Evolutionary conservation across 1,284 basidiomycete species (phyloP), one percentile per base, ranked within the genome.

Genomic region (Leccinum holopus): DNA sequence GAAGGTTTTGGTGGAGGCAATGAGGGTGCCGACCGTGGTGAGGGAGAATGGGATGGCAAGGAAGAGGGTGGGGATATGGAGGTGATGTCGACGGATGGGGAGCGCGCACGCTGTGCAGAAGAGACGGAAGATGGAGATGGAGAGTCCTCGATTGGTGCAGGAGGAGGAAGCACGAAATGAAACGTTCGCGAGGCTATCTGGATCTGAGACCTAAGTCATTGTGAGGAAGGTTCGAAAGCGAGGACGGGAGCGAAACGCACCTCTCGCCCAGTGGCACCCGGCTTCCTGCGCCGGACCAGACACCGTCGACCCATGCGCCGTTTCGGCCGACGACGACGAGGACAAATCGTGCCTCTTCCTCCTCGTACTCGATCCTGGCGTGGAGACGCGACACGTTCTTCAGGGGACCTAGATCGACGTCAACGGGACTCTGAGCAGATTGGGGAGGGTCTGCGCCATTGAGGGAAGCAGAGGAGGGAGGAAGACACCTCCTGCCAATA

Each of bases 151-250:
- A 87, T 86, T 7, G 83, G 81, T 56, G 85, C 83, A 12, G 88
- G 86, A 0, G 84, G 80, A 32, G 95, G 96, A 10, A 98, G 87
- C 60, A 97, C 88, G 76, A 98, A 99, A 74, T 96, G 92, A 79
- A 99, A 99, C 58, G 94, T 96, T 61, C 97, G 90, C 54, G 97
- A 97, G 35, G 97, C 95, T 70, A 99, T 99, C 80, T 98, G 97
- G 68, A 99, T 97, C 78, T 96, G 94, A 60, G 97, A 97, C 73
- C 97, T 98, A 72, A 10, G 57, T 61, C 33, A 59, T 32, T 14
- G 63, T 63, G 49, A 67, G 61, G 49, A 44, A 32, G 18, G 18
- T 32, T 41, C 30, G 55, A 63, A 53, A 59, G 53, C 52, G 60
- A 5, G 30, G 8, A 21, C 6, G 14, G 33, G 28, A 66, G 63